A percentile compares a stretch with the other conserved stretches of the same genome.
Evolutionary conservation across 345 rosid species (phyloP).

Genomic region (Anastatica hierochuntica): DNA sequence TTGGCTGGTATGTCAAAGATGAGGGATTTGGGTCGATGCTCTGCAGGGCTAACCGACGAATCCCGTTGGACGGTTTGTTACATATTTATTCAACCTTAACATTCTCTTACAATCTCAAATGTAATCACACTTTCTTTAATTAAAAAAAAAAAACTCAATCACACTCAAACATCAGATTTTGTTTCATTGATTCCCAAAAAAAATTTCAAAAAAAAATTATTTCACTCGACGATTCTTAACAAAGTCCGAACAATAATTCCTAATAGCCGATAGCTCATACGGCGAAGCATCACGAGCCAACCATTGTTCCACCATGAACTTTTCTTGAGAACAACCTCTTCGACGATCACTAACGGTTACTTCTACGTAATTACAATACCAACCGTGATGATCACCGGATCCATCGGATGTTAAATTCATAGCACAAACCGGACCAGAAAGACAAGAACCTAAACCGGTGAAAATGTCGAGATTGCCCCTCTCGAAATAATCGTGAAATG

Average conservation of each 20-base stretch:
- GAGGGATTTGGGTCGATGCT: no score
- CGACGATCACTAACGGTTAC: constrained; percentile 44
- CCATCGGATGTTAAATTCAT: constrained; percentile 54
- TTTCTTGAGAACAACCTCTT: constrained; percentile 38
- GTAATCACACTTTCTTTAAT: not conserved
- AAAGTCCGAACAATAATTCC: constrained; percentile 40
- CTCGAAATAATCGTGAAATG: constrained; percentile 67
- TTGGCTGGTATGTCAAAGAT: no score
- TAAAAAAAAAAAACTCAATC: not conserved
- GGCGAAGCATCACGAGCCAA: constrained; percentile 61
- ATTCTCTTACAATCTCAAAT: no score
- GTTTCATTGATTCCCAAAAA: not conserved
- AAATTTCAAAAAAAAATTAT: no score
- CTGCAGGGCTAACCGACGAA: no score
- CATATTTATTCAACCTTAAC: no score
- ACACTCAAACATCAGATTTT: not conserved
- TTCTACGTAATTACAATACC: constrained; percentile 92
- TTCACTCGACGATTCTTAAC: not conserved
- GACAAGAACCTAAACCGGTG: constrained; percentile 52
- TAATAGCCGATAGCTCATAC: constrained; percentile 41
- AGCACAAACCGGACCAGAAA: constrained; percentile 42
- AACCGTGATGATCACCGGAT: constrained; percentile 58
- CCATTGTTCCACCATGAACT: constrained; percentile 86
- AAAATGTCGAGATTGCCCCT: constrained; percentile 84
- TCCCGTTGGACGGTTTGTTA: no score